Evolutionary conservation across 139 green algal genomes (phyloP), one percentile per base, ranked within the genome.

Genomic region (Micromonas pusilla): DNA sequence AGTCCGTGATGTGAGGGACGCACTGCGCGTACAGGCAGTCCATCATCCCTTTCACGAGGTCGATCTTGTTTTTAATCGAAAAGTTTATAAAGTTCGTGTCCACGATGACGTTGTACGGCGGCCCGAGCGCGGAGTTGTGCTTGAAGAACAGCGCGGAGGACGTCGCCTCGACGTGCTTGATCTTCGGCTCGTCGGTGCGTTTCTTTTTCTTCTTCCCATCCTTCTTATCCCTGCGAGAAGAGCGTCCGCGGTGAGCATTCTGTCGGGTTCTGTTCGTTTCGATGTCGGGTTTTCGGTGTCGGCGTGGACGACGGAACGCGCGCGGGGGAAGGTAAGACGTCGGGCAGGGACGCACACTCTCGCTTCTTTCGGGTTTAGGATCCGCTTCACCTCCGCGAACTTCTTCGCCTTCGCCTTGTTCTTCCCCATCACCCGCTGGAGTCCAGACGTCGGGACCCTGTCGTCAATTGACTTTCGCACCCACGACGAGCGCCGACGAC

Each of bases 51-150:
- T 94, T 76, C 76, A 76, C 76, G 0, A 81, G 25, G 34, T 81
- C 60, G 66, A 93, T 89, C 86, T 99, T 99, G 88, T 98, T 99
- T 65, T 95, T 92, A 70, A 99, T 97, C 67, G 91, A 96, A 77
- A 99, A 98, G 81, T 99, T 99, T 84, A 99, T 99, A 88, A 99
- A 99, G 88, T 99, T 99, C 68, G 96, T 99, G 77, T 99, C 96
- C 21, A 99, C 86, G 4, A 99, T 82, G 28, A 99, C 91, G 64
- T 96, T 90, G 85, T 99, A 99, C 26, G 96, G 96, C 26, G 95
- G 96, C 0, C 96, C 96, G 21, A 99, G 86, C 80, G 97, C 90
- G 13, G 91, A 93, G 85, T 99, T 99, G 86, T 98, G 95, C 33
- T 91, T 89, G 89, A 98, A 98, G 81, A 98, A 99, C 34, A 99